Evolutionary conservation across 805 yeast species (phyloP), one percentile per base, ranked within the genome.

Genomic region (Tetrapisispora taiwanensis): DNA sequence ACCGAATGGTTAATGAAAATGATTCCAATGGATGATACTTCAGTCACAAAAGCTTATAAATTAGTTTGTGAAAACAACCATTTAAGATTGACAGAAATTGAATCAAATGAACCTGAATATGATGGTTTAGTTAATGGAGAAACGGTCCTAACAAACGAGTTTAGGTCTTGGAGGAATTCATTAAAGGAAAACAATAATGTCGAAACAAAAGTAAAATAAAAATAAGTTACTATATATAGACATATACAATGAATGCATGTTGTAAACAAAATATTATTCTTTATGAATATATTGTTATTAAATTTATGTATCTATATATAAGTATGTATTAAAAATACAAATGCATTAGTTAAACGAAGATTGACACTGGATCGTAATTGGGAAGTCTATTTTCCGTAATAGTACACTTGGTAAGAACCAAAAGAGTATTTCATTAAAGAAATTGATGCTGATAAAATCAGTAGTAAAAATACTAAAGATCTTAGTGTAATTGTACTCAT

Each of bases 401-500:
- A 41, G 43, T 58, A 56, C 32, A 64, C 62, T 51, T 65, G 63
- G 46, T 66, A 66, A 6, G 66, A 61, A 1, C 73, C 74, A 55
- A 77, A 74, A 0, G 74, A 74, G 7, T 71, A 52, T 51, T 78
- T 79, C 1, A 79, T 73, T 7, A 73, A 63, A 8, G 73, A 56
- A 27, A 80, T 59, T 3, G 78, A 66, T 1, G 84, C 84, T 34
- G 76, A 65, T 3, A 74, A 59, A 18, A 75, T 52, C 1, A 72
- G 38, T 4, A 69, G 47, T 14, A 79, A 52, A 43, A 79, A 70
- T 4, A 75, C 48, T 57, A 84, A 70, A 3, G 88, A 69, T 58
- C 84, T 81, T 75, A 84, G 74, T 28, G 81, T 75, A 32, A 86
- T 80, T 2, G 85, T 82, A 46, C 72, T 75, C 19, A 84, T 64